Percentiles rank a stretch among this genome's conserved stretches.
phyloP scores from a whole-genome alignment of 768 basidiomycete genomes.

The Imleria badia region DNA sequence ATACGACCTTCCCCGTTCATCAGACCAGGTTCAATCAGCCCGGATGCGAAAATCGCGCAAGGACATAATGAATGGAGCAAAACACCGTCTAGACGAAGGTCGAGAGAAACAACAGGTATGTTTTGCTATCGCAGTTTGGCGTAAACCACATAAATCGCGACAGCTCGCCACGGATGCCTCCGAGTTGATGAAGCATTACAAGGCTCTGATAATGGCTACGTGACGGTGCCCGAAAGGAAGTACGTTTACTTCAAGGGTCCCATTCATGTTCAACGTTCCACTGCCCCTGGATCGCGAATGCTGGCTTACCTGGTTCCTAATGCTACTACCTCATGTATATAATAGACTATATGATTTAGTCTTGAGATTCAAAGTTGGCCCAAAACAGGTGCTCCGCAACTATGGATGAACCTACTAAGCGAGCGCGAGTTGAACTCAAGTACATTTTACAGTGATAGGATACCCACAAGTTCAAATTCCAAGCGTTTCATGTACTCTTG shows the following conservation, averaged over 20 bases:
- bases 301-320: neutral
- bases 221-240: constrained; percentile 13
- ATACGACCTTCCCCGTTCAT: constrained; percentile 1
- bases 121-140: neutral
- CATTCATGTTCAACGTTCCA: neutral
- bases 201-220: constrained; percentile 32
- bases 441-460: neutral
- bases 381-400: neutral
- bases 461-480: constrained; percentile 49
- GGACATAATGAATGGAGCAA: constrained; percentile 33
- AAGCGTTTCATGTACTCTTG: constrained; percentile 36
- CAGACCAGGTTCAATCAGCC: constrained; percentile 33
- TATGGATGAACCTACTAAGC: constrained; percentile 21
- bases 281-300: neutral
- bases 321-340: neutral
- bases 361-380: neutral
- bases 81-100: constrained; percentile 35
- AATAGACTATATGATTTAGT: neutral
- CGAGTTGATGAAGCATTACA: constrained; percentile 42
- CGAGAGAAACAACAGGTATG: constrained; percentile 40
- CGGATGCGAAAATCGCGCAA: constrained; percentile 36
- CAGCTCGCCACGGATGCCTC: constrained; percentile 40
- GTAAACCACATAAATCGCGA: neutral
- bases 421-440: neutral
- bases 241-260: constrained; percentile 2